Evolutionary conservation across 1,284 basidiomycete genomes (phyloP).

Genomic region (Cystobasidiaceae sp.): DNA sequence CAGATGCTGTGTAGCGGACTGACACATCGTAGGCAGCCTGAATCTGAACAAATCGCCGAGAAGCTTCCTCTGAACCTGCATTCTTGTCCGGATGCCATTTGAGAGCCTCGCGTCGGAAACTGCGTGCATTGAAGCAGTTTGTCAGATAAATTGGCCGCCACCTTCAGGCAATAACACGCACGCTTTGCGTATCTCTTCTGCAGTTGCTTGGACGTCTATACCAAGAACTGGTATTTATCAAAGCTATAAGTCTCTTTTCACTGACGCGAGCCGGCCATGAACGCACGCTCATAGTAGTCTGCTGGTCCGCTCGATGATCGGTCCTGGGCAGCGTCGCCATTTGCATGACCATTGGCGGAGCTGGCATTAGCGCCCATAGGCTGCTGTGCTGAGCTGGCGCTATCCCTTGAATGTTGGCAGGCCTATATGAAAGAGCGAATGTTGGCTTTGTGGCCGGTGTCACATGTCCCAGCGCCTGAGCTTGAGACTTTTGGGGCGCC

Average conservation of each 20-base stretch:
- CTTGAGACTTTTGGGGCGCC: too few relatives aligned
- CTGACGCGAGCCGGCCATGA: not conserved
- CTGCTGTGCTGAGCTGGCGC: too few relatives aligned
- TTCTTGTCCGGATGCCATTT: constrained; percentile 51
- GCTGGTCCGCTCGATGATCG: not conserved
- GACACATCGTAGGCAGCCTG: constrained; percentile 90
- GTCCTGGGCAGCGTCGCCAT: not conserved
- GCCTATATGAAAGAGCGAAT: too few relatives aligned
- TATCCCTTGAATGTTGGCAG: too few relatives aligned
- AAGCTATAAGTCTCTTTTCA: not conserved
- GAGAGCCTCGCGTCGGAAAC: constrained; percentile 43
- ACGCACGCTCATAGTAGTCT: constrained; percentile 15
- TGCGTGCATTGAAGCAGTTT: not conserved
- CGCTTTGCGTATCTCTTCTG: constrained; percentile 44
- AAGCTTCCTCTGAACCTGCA: constrained; percentile 64
- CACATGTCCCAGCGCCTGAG: too few relatives aligned
- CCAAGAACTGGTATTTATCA: constrained; percentile 38
- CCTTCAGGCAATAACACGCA: constrained; percentile 13
- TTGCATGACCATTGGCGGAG: not conserved
- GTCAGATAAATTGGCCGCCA: not conserved
- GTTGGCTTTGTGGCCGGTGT: too few relatives aligned
- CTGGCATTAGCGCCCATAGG: constrained; percentile 21
- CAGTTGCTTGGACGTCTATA: constrained; percentile 34
- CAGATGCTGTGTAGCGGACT: not conserved
- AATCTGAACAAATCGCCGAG: constrained; percentile 75